A percentile compares a stretch with the other conserved stretches of the same genome.
Evolutionary conservation across 345 rosid genomes (phyloP).

Genomic region (Citrus sp.): DNA sequence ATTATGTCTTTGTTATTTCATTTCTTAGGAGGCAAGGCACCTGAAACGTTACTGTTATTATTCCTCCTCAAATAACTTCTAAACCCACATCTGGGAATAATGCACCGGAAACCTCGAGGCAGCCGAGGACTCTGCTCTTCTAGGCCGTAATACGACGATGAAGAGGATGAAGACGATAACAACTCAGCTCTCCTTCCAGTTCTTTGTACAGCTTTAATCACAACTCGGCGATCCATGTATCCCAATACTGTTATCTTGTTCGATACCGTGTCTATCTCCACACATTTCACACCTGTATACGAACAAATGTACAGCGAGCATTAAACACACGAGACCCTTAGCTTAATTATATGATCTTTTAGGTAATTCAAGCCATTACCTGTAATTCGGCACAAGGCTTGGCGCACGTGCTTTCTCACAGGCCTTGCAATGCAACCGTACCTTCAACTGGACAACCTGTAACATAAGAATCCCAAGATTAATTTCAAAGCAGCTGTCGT

Average conservation of each 20-base stretch:
- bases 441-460: constrained; percentile 33
- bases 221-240: constrained; percentile 14
- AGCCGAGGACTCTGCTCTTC: constrained; percentile 20
- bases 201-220: constrained; percentile 24
- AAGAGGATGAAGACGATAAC: background rate
- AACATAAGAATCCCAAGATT: background rate
- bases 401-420: constrained; percentile 35
- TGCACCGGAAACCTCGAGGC: constrained; percentile 25
- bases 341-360: background rate
- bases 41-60: background rate
- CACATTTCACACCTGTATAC: constrained; percentile 27
- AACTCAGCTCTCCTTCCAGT: constrained; percentile 30
- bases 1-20: background rate
- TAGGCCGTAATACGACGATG: background rate
- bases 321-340: background rate
- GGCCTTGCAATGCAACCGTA: constrained; percentile 35
- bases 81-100: constrained; percentile 25
- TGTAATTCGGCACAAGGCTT: constrained; percentile 26
- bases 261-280: constrained; percentile 20
- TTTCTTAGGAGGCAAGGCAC: background rate
- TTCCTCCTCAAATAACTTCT: background rate
- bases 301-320: background rate
- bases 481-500: background rate
- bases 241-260: constrained; percentile 32
- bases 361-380: constrained; percentile 6